Conservation (phyloP, 2,329 filamentous ascomycete genomes). For the Fusarium sp. region DNA sequence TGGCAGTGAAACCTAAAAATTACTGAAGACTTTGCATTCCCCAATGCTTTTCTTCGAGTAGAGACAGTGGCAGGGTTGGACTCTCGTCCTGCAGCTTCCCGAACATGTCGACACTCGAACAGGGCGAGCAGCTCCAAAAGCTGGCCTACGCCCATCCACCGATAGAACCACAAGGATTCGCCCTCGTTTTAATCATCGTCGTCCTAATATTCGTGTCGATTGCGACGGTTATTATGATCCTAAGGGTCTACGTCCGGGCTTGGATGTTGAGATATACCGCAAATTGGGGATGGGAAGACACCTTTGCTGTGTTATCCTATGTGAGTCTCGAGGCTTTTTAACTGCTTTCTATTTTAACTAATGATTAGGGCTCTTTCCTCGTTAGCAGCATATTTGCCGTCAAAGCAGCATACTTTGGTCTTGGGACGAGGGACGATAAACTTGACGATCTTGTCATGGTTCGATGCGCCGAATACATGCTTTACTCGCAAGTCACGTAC, state of each 20-base stretch:
- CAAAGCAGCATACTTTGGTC: not conserved
- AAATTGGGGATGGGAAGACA: not conserved
- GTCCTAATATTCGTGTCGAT: not conserved
- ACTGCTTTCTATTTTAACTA: not conserved
- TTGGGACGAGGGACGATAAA: not conserved
- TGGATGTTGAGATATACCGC: not conserved
- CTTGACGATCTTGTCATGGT: not conserved
- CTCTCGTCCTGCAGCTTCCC: not conserved
- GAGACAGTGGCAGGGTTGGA: not conserved
- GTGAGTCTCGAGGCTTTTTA: not conserved
- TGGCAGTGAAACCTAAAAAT: not conserved
- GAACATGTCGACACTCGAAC: not conserved
- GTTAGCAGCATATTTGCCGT: not conserved
- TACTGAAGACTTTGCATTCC: not conserved
- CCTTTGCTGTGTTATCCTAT: not conserved
- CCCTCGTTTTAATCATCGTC: not conserved
- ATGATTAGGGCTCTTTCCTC: not conserved
- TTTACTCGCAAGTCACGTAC: not conserved
- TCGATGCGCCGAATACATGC: not conserved
- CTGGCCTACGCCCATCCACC: not conserved
- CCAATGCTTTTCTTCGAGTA: not conserved
- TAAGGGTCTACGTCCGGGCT: not conserved
- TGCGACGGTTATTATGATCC: not conserved
- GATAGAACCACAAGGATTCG: not conserved
- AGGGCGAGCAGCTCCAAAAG: not conserved